Percentiles rank a stretch among this genome's conserved stretches.
These are phyloP conservation scores for Apiospora marii DNA, from an alignment of 2,329 filamentous ascomycete species.

Conservation along the genomic window DNA sequence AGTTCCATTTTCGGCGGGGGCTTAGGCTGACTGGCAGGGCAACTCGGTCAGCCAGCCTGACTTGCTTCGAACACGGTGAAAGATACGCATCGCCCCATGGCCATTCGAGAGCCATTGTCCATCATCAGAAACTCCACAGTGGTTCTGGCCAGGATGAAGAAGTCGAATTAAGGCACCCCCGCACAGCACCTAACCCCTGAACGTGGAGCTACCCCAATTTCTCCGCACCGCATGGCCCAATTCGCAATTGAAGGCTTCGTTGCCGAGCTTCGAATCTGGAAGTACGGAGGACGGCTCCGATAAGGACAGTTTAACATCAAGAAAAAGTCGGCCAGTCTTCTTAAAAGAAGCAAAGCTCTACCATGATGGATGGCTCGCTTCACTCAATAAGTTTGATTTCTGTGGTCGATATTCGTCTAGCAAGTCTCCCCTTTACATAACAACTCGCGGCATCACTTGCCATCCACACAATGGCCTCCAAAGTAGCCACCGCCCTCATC, in stretches of 20 bases:
- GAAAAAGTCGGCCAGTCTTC: neutral
- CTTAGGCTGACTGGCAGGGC: neutral
- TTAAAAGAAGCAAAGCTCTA: neutral
- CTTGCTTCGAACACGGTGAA: neutral
- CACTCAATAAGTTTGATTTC: neutral
- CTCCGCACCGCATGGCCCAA: neutral
- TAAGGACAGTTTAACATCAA: slow-evolving; percentile 24
- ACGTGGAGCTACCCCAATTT: slow-evolving; percentile 2
- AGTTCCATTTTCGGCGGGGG: neutral
- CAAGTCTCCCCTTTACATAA: neutral
- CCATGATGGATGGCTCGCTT: neutral
- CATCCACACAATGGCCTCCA: neutral
- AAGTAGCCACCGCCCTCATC: neutral
- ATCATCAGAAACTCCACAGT: too few species aligned
- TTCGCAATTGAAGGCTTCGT: neutral
- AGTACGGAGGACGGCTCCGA: slow-evolving; percentile 20
- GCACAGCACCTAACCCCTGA: neutral
- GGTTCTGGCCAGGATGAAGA: neutral
- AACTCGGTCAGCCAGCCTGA: neutral
- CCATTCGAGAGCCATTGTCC: too few species aligned
- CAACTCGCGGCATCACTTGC: neutral
- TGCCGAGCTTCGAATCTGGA: slow-evolving; percentile 8
- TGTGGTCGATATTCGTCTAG: too few species aligned
- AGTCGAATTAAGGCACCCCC: neutral
- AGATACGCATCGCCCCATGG: neutral